Evolutionary conservation across 1,139 yeast species (phyloP).

Genomic region (Blastobotrys aristatus): DNA sequence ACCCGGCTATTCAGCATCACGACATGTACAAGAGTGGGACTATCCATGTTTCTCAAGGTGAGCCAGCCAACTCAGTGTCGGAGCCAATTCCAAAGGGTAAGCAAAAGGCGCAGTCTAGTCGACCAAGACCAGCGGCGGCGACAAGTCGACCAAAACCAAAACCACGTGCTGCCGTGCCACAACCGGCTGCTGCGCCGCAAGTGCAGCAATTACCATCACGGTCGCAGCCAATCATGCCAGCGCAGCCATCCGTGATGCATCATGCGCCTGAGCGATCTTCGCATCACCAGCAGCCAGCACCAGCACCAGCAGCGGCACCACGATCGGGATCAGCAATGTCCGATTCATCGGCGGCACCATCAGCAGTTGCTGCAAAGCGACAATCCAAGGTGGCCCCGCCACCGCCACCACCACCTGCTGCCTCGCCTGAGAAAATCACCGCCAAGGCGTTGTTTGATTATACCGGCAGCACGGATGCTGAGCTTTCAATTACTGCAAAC

Average conservation of each 20-base stretch:
- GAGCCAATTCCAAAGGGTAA: slow-evolving; percentile 65
- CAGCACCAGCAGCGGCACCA: slow-evolving; percentile 6
- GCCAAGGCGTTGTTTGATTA: slow-evolving; percentile 86
- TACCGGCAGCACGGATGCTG: slow-evolving; percentile 80
- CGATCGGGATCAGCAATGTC: slow-evolving; percentile 16
- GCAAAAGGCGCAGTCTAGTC: slow-evolving; percentile 18
- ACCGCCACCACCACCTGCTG: slow-evolving; percentile 61
- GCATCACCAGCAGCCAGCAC: slow-evolving; percentile 10
- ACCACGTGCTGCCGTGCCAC: slow-evolving; percentile 13
- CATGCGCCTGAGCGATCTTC: slow-evolving; percentile 15
- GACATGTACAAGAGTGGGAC: slow-evolving; percentile 87
- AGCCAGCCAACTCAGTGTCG: slow-evolving; percentile 64
- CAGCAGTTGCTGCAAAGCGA: slow-evolving; percentile 18
- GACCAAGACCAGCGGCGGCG: slow-evolving; percentile 20
- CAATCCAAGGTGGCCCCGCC: slow-evolving; percentile 23
- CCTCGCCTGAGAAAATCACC: slow-evolving; percentile 59
- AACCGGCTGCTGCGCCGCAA: slow-evolving; percentile 17
- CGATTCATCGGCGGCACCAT: slow-evolving; percentile 20
- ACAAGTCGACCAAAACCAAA: slow-evolving; percentile 14
- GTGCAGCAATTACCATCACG: slow-evolving; percentile 8
- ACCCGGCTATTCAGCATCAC: slow-evolving; percentile 47
- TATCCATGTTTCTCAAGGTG: slow-evolving; percentile 75
- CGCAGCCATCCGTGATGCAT: slow-evolving; percentile 15
- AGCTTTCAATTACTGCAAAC: slow-evolving; percentile 70
- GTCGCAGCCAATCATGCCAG: slow-evolving; percentile 14